Percentiles rank a stretch among this genome's conserved stretches.
phyloP scores from a whole-genome alignment of 2,329 filamentous ascomycete genomes.

The Fusarium incarnatum region DNA sequence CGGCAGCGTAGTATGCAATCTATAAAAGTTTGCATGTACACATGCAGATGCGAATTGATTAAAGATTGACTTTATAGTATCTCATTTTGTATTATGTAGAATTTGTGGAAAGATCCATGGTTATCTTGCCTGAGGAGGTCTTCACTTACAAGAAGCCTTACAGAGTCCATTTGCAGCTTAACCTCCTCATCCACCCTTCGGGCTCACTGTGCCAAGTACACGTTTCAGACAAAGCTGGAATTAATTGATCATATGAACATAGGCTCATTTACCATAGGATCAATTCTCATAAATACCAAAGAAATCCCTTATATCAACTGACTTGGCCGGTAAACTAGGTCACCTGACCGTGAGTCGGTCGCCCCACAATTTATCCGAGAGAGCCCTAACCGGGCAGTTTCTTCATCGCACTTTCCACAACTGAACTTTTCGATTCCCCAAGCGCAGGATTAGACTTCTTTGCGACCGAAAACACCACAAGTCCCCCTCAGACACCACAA shows the following conservation, averaged over 20 bases:
- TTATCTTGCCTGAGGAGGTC: not conserved
- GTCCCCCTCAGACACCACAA: slow-evolving; percentile 47
- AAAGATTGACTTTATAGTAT: not conserved
- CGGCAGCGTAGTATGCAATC: not conserved
- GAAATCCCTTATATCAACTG: not conserved
- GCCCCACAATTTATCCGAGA: too few relatives aligned
- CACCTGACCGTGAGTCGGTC: too few relatives aligned
- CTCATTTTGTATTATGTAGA: not conserved
- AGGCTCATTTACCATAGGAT: not conserved
- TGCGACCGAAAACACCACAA: slow-evolving; percentile 57
- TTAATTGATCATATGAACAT: not conserved
- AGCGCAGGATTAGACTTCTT: slow-evolving; percentile 87
- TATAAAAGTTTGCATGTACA: not conserved
- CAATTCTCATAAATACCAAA: slow-evolving; percentile 25
- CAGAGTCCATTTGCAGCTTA: not conserved
- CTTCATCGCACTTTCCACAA: too few relatives aligned
- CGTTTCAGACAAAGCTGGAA: not conserved
- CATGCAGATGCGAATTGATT: not conserved
- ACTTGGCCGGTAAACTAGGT: too few relatives aligned
- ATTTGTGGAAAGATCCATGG: not conserved
- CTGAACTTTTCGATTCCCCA: not conserved
- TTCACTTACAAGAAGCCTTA: not conserved
- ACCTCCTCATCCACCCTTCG: not conserved
- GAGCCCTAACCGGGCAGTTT: too few relatives aligned
- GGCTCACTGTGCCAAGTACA: not conserved